A percentile compares a stretch with the other conserved stretches of the same genome.
Evolutionary conservation across 2,329 filamentous ascomycete species (phyloP).

Genomic region (Fusarium sp.): DNA sequence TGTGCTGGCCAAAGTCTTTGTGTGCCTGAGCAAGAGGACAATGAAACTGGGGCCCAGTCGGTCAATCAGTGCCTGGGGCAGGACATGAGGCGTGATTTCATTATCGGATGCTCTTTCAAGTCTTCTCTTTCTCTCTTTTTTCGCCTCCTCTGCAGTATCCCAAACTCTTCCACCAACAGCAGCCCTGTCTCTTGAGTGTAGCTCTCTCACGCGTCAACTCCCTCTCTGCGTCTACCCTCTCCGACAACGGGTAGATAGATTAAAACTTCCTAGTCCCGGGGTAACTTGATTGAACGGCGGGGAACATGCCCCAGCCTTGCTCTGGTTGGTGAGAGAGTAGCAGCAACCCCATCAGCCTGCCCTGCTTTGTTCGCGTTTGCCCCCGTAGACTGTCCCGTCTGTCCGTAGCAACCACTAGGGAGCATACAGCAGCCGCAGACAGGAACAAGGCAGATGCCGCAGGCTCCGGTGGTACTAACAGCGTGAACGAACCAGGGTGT

Average conservation of each 20-base stretch:
- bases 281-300: conserved; percentile 17
- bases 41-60: conserved; percentile 37
- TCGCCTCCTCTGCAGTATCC: neutral
- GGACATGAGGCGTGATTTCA: conserved; percentile 34
- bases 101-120: conserved; percentile 38
- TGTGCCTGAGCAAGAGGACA: conserved; percentile 34
- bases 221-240: conserved; percentile 27
- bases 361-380: conserved; percentile 44
- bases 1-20: conserved; percentile 38
- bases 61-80: conserved; percentile 29
- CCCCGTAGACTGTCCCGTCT: conserved; percentile 23
- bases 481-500: conserved; percentile 18
- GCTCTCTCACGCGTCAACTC: conserved; percentile 7
- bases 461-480: conserved; percentile 13
- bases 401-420: conserved; percentile 28
- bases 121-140: conserved; percentile 18
- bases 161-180: conserved; percentile 3
- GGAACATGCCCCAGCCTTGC: conserved; percentile 44
- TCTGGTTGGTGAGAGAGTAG: conserved; percentile 23
- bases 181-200: conserved; percentile 16
- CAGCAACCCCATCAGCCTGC: conserved; percentile 15
- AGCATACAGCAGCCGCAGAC: conserved; percentile 13
- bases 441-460: conserved; percentile 24
- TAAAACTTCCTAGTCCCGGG: conserved; percentile 13
- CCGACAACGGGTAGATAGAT: conserved; percentile 21